Evolutionary conservation across 1,284 basidiomycete species (phyloP), one percentile per base, ranked within the genome.

Genomic region (Takashimella koratensis): DNA sequence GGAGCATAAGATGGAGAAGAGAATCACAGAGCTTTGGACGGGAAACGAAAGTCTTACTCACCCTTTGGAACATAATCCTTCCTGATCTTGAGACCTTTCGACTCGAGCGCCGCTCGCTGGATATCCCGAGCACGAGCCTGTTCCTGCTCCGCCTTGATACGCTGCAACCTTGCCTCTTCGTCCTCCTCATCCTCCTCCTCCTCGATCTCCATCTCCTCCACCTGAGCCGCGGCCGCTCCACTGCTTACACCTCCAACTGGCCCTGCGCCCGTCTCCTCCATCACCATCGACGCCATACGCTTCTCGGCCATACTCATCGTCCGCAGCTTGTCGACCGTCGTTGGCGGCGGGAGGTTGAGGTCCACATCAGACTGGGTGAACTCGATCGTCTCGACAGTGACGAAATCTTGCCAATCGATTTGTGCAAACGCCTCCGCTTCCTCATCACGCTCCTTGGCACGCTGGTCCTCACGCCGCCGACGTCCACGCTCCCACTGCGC

Each of bases 391-490:
- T 97, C 92, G 16, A 98, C 96, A 56, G 97, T 91, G 49, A 94
- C 91, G 78, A 98, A 98, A 76, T 98, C 96, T 69, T 98, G 92
- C 96, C 96, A 99, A 73, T 98, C 96, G 68, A 99, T 98, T 71
- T 94, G 90, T 45, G 91, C 89, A 70, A 97, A 93, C 8, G 91
- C 92, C 49, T 64, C 54, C 24, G 63, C 61, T 56, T 75, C 73
- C 53, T 74, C 89, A 72, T 98, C 93, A 60, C 88, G 85, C 64
- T 96, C 90, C 65, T 95, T 89, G 62, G 90, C 84, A 47, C 86
- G 82, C 71, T 87, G 88, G 77, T 91, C 88, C 60, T 91, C 86
- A 73, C 87, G 84, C 68, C 95, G 89, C 43, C 86, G 78, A 69
- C 88, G 86, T 63, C 85, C 81, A 59, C 83, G 83, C 70, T 95